Conservation (phyloP, 129 eudicot species). For the Glebionis coronaria region DNA sequence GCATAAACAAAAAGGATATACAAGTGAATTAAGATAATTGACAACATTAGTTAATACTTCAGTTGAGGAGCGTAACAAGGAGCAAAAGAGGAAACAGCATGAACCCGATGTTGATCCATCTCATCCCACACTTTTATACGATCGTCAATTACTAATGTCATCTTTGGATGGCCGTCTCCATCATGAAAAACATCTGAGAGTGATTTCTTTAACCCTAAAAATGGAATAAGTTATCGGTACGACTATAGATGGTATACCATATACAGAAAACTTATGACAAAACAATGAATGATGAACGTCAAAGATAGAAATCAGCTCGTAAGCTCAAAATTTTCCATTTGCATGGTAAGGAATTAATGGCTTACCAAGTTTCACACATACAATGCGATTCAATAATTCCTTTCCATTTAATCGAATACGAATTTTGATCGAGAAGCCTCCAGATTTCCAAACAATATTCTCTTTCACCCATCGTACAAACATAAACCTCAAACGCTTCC, state of each 20-base stretch:
- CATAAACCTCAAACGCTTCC: constrained; percentile 99
- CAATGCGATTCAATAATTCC: constrained; percentile 74
- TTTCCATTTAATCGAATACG: constrained; percentile 66
- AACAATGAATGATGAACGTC: no score
- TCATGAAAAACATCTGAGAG: constrained; percentile 83
- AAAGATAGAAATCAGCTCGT: no score
- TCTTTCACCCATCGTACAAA: constrained; percentile 99
- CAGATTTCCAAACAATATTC: constrained; percentile 99
- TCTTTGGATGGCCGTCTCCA: constrained; percentile 90
- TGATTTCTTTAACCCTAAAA: constrained; percentile 77
- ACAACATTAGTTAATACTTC: constrained; percentile 48
- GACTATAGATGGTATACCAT: no score
- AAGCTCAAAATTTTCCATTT: background rate
- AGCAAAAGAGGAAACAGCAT: constrained; percentile 98
- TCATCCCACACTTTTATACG: constrained; percentile 99
- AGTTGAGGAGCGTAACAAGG: constrained; percentile 98
- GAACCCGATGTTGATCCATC: constrained; percentile 97
- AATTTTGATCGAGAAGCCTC: constrained; percentile 99
- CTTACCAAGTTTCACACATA: constrained; percentile 92
- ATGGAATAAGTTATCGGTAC: background rate
- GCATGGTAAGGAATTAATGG: background rate
- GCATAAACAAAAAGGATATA: background rate
- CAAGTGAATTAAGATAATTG: background rate
- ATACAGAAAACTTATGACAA: no score
- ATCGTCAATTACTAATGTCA: constrained; percentile 97